A percentile compares a stretch with the other conserved stretches of the same genome.
phyloP scores from a whole-genome alignment of 2,329 filamentous ascomycete genomes.

The Ascochyta clinopodiicola region DNA sequence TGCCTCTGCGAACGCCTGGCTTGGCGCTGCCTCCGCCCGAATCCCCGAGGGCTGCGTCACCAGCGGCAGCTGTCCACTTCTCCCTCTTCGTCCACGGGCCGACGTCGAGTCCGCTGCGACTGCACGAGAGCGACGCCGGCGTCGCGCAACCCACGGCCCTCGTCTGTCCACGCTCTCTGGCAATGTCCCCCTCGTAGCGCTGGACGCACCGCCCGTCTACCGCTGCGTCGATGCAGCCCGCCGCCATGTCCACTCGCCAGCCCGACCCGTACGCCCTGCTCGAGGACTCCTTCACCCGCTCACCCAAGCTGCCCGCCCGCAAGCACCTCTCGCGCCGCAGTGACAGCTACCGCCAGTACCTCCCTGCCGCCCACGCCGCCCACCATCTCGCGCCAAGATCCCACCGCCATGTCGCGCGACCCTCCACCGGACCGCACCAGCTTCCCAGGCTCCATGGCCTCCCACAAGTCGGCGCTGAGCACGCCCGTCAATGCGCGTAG shows the following conservation, averaged over 20 bases:
- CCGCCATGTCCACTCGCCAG: slow-evolving; percentile 31
- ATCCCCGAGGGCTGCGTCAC: slow-evolving; percentile 30
- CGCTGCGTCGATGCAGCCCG: slow-evolving; percentile 7
- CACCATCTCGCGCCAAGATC: slow-evolving; percentile 44
- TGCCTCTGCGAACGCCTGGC: slow-evolving; percentile 19
- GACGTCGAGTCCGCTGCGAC: slow-evolving; percentile 9
- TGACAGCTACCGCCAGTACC: slow-evolving; percentile 34
- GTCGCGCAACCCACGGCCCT: slow-evolving; percentile 26
- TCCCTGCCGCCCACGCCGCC: slow-evolving; percentile 54
- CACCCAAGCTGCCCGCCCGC: slow-evolving; percentile 35
- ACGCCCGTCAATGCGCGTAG: slow-evolving; percentile 51
- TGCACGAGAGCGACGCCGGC: slow-evolving; percentile 13
- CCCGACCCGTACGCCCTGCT: slow-evolving; percentile 39
- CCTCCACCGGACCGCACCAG: slow-evolving; percentile 49
- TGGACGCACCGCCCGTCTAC: slow-evolving; percentile 5
- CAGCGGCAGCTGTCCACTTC: slow-evolving; percentile 5
- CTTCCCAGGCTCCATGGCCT: slow-evolving; percentile 47
- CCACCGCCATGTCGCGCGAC: slow-evolving; percentile 29
- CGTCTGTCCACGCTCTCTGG: slow-evolving; percentile 6
- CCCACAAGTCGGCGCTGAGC: slow-evolving; percentile 48
- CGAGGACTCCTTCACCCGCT: slow-evolving; percentile 40
- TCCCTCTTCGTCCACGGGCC: background rate
- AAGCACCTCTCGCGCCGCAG: slow-evolving; percentile 36
- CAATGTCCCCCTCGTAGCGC: slow-evolving; percentile 31
- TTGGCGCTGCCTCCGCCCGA: slow-evolving; percentile 23